Evolutionary conservation across 257 asterid species (phyloP).

Genomic region (Salvia miltiorrhiza): DNA sequence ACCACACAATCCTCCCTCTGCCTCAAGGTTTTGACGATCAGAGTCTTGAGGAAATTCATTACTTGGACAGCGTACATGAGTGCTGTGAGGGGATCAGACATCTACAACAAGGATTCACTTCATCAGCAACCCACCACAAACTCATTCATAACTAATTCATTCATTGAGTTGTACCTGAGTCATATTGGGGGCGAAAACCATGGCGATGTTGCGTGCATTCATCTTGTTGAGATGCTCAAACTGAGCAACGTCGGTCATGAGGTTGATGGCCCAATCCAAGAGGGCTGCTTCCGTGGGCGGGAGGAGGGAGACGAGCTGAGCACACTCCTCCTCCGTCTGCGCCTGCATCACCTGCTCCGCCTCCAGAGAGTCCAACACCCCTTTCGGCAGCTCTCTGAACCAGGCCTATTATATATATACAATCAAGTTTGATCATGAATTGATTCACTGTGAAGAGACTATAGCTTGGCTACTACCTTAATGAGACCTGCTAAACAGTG

Average conservation of each 20-base stretch:
- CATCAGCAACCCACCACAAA: too few relatives aligned
- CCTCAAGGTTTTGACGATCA: slow-evolving; percentile 45
- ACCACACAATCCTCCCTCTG: slow-evolving; percentile 44
- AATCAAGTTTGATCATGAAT: neutral
- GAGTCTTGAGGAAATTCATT: slow-evolving; percentile 68
- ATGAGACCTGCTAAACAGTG: slow-evolving; percentile 79
- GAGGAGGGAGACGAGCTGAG: slow-evolving; percentile 57
- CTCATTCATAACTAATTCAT: too few relatives aligned
- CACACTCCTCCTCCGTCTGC: slow-evolving; percentile 71
- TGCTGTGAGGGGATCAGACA: slow-evolving; percentile 78
- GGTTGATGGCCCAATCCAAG: slow-evolving; percentile 83
- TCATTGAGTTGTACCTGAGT: slow-evolving; percentile 47
- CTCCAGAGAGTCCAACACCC: slow-evolving; percentile 69
- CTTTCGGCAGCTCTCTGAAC: slow-evolving; percentile 90
- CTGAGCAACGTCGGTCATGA: slow-evolving; percentile 94
- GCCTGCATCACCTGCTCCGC: slow-evolving; percentile 78
- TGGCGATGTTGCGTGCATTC: slow-evolving; percentile 85
- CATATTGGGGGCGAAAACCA: slow-evolving; percentile 97
- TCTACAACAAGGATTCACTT: slow-evolving; percentile 43
- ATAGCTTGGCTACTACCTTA: too few relatives aligned
- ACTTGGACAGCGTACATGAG: slow-evolving; percentile 75
- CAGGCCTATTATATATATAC: slow-evolving; percentile 41
- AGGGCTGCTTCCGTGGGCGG: slow-evolving; percentile 79
- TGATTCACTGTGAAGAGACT: too few relatives aligned
- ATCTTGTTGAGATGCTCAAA: slow-evolving; percentile 70